Conservation (phyloP, 441 rosid species). For the Populus hybrid region DNA sequence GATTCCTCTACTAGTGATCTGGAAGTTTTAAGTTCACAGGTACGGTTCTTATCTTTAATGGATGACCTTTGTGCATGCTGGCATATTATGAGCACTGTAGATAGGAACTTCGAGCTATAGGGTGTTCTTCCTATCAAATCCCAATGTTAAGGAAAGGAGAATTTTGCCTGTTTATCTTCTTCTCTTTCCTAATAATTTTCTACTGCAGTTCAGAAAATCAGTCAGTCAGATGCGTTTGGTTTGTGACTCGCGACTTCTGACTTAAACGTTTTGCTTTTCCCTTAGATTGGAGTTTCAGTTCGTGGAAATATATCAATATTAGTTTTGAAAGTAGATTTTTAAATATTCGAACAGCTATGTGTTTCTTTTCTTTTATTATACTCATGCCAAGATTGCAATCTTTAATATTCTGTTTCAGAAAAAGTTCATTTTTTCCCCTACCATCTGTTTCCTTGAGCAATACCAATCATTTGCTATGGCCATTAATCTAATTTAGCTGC, state of each 20-base stretch:
- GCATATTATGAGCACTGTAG: background rate
- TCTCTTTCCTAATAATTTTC: background rate
- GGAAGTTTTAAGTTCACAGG: slow-evolving; percentile 38
- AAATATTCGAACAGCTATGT: background rate
- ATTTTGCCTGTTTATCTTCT: background rate
- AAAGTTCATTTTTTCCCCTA: background rate
- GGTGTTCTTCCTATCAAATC: background rate
- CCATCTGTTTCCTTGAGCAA: background rate
- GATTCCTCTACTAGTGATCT: slow-evolving; percentile 21
- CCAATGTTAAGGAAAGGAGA: background rate
- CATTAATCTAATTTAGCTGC: background rate
- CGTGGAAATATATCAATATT: background rate
- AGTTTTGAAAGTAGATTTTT: background rate
- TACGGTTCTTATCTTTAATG: slow-evolving; percentile 15
- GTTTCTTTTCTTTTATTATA: background rate
- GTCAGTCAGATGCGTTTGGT: background rate
- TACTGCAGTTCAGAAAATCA: background rate
- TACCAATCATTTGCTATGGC: background rate
- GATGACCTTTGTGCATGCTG: slow-evolving; percentile 5
- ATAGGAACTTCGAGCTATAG: background rate
- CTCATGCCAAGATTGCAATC: background rate
- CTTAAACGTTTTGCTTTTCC: slow-evolving; percentile 9
- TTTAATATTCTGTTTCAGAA: background rate
- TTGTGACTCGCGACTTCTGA: background rate
- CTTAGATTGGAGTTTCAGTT: background rate